A percentile compares a stretch with the other conserved stretches of the same genome.
phyloP scores from a whole-genome alignment of 2,329 filamentous ascomycete species.

The Stagonosporopsis tanaceti region DNA sequence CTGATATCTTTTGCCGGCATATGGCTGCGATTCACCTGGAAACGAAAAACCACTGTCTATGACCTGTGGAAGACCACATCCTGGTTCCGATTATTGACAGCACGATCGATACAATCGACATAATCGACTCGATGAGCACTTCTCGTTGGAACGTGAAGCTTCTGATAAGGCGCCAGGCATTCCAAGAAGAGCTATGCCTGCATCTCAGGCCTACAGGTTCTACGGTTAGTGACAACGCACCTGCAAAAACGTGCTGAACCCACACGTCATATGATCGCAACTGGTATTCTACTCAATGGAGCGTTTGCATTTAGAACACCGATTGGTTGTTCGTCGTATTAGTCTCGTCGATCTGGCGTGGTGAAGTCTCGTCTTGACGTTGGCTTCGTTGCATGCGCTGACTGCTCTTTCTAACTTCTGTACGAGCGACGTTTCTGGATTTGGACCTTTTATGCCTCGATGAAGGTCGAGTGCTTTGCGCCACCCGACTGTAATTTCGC shows the following conservation, averaged over 20 bases:
- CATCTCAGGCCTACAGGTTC: conserved; percentile 44
- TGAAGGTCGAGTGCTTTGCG: too few species aligned
- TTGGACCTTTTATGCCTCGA: too few species aligned
- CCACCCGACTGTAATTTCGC: too few species aligned
- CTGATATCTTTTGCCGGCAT: too few species aligned
- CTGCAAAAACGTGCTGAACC: conserved; percentile 8
- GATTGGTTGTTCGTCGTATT: too few species aligned
- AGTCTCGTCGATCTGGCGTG: too few species aligned
- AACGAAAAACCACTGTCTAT: neutral
- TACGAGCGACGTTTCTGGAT: too few species aligned
- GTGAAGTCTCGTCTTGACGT: too few species aligned
- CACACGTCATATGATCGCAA: conserved; percentile 54
- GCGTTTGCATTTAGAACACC: conserved; percentile 38
- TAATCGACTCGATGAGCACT: neutral
- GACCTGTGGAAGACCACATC: neutral
- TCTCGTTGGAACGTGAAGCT: neutral
- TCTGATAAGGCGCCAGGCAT: conserved; percentile 41
- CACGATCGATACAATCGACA: neutral
- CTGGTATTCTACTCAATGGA: conserved; percentile 52
- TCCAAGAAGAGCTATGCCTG: conserved; percentile 52
- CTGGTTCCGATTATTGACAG: neutral
- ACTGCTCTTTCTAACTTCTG: too few species aligned
- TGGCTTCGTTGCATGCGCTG: too few species aligned
- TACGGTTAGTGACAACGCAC: neutral
- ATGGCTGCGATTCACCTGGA: too few species aligned